Conservation (phyloP, 805 yeast species). For the Candida alai region DNA sequence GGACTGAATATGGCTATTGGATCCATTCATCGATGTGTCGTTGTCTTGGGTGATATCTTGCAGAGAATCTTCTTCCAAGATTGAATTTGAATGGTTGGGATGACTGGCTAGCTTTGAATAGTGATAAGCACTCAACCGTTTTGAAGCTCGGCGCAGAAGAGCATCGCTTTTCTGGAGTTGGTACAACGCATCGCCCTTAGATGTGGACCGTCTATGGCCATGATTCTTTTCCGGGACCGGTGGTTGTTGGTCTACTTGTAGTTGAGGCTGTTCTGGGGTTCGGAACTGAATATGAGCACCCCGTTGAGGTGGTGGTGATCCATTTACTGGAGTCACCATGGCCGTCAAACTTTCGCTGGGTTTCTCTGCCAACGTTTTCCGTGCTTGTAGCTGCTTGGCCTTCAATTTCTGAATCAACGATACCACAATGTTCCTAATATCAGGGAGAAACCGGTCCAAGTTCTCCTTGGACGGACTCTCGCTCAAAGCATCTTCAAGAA, state of each 20-base stretch:
- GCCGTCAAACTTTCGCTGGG: not conserved
- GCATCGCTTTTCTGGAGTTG: conserved; percentile 81
- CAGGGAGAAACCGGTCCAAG: conserved; percentile 75
- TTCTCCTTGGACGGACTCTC: conserved; percentile 81
- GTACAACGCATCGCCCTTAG: conserved; percentile 54
- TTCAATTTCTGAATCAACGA: conserved; percentile 75
- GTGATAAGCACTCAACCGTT: conserved; percentile 91
- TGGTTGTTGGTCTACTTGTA: not conserved
- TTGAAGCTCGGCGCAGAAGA: conserved; percentile 87
- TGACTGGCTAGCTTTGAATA: conserved; percentile 63
- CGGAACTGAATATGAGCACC: not conserved
- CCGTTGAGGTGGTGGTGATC: not conserved
- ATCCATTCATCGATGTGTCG: conserved; percentile 4
- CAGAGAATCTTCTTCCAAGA: not conserved
- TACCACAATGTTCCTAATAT: conserved; percentile 81
- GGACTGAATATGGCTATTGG: conserved; percentile 2
- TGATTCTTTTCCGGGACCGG: not conserved
- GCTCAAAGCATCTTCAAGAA: conserved; percentile 81
- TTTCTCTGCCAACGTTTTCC: conserved; percentile 21
- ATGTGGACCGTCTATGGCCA: not conserved
- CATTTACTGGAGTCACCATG: not conserved
- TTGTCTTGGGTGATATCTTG: not conserved
- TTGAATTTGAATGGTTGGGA: conserved; percentile 4
- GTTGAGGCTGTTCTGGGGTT: not conserved
- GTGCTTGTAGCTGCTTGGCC: conserved; percentile 64